Base-by-base conservation (phyloP, 208 protist species). In the Acanthamoeba lenticulata region DNA sequence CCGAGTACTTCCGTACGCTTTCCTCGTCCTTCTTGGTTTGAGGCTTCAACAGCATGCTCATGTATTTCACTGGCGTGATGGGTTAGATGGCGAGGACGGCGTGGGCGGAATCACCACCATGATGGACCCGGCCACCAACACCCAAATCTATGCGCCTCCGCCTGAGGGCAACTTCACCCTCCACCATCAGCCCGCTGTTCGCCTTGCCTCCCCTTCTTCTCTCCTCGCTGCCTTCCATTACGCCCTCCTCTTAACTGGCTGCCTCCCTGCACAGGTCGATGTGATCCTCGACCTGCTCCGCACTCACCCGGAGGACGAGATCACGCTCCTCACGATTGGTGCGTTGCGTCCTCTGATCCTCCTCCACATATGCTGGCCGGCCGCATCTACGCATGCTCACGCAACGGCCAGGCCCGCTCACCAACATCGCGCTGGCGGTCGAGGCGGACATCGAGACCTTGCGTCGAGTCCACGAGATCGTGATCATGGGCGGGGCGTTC, bases 401-500 rank as follows among this genome's bases (percentile, higher is more conserved):
- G 21, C 47, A 19, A 55, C 47, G 21, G 1, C 1, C 52, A 83
- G 72, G 72, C 4, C 72, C 72, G 42, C 38, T 83, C n/a, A 83
- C 72, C 72, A 83, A 83, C 72, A 83, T 83, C 42, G 72, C 72
- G 15, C 27, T 83, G 38, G 72, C 72, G 7, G 72, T 38, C 40
- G 72, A 83, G 72, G 42, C 72, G n/a, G 72, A 83, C 42, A 83
- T 83, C 34, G 72, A n/a, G 21, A 32, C 72, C 34, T 38, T 83
- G 38, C 72, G 72, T 19, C 72, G 72, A 0, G 72, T 49, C 42
- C 3, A 83, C 34, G 72, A 83, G 42, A 83, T 83, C 72, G 72
- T 83, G 27, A 83, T 83, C 72, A 83, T 83, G 72, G 72, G 72
- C 34, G 72, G 72, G 17, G 72, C 72, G 21, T 83, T 83, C 38